Conservation (phyloP, 1,284 basidiomycete genomes). For the Mrakiaceae sp. region DNA sequence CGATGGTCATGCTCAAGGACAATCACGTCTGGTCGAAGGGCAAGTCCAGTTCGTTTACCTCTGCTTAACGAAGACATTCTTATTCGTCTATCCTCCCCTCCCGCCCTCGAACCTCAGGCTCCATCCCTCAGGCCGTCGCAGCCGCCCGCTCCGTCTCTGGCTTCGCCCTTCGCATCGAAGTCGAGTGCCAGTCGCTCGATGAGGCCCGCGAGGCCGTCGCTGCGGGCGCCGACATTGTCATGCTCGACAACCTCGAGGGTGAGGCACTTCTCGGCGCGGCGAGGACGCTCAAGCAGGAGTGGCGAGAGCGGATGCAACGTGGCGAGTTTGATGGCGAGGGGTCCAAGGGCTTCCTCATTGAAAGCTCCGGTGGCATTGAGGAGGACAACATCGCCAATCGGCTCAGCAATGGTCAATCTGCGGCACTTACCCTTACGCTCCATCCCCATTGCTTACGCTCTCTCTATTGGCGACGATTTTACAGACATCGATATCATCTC, state of each 20-base stretch:
- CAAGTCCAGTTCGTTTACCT: slow-evolving; percentile 28
- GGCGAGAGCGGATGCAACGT: slow-evolving; percentile 31
- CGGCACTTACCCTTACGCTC: slow-evolving; percentile 14
- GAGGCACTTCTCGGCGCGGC: slow-evolving; percentile 57
- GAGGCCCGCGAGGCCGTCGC: slow-evolving; percentile 93
- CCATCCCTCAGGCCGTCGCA: slow-evolving; percentile 76
- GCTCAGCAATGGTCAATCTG: slow-evolving; percentile 55
- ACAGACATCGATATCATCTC: slow-evolving; percentile 72
- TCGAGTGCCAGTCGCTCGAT: slow-evolving; percentile 77
- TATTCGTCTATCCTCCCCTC: not conserved
- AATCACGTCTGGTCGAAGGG: slow-evolving; percentile 98
- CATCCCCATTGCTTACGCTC: too few relatives aligned
- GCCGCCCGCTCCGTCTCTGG: slow-evolving; percentile 81
- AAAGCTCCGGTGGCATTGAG: slow-evolving; percentile 87
- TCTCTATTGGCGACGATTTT: not conserved
- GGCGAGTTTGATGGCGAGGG: slow-evolving; percentile 19
- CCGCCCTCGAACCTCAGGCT: slow-evolving; percentile 41
- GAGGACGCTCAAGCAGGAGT: slow-evolving; percentile 57
- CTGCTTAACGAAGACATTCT: not conserved
- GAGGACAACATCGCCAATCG: slow-evolving; percentile 64
- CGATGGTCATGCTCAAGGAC: slow-evolving; percentile 99
- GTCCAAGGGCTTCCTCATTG: slow-evolving; percentile 69
- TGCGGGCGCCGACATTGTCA: slow-evolving; percentile 92
- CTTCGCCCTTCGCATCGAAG: slow-evolving; percentile 85
- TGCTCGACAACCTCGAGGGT: slow-evolving; percentile 94